Base-by-base conservation (phyloP, 805 yeast genomes). In the Zygosaccharomyces pseudorouxii region DNA sequence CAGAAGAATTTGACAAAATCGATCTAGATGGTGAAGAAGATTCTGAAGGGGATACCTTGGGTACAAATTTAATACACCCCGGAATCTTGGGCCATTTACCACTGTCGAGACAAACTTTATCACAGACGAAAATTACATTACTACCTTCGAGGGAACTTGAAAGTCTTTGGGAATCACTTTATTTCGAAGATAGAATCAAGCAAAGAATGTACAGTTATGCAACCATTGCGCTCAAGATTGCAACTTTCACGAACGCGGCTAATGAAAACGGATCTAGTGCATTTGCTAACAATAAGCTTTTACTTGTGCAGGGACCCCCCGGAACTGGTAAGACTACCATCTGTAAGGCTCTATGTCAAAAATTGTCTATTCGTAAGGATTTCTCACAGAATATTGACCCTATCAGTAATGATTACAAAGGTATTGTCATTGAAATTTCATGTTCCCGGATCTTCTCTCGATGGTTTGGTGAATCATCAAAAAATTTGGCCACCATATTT, bases 311-410 rank as follows among this genome's bases (percentile, higher is more conserved):
- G 55, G 78, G 78, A 0, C 73, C 76, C 2, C 76, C 78, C 3
- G 78, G 78, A 0, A 71, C 76, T 2, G 78, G 78, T 4, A 74
- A 74, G 56, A 71, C 77, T 1, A 70, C 75, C 2, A 45, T 73
- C 3, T 70, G 75, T 38, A 71, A 60, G 38, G 68, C 76, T 0
- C 39, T 73, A 6, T 65, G 73, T 27, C 76, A 73, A 30, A 73
- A 72, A 54, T 46, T 72, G 20, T 58, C 75, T 19, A 67, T 71
- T 9, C 51, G 69, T 19, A 53, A 49, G 23, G 54, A 44, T n/a
- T 28, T 45, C 35, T 31, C 45, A 27, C 28, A 10, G 3, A 48
- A 46, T 10, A 19, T 22, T 3, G 31, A 35, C 8, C 47, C 36
- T 8, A 20, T 47, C 4, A 46, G 41, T 29, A 14, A 37, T n/a